Evolutionary conservation across 768 basidiomycete species (phyloP).

Genomic region (Boletus rubropictus): DNA sequence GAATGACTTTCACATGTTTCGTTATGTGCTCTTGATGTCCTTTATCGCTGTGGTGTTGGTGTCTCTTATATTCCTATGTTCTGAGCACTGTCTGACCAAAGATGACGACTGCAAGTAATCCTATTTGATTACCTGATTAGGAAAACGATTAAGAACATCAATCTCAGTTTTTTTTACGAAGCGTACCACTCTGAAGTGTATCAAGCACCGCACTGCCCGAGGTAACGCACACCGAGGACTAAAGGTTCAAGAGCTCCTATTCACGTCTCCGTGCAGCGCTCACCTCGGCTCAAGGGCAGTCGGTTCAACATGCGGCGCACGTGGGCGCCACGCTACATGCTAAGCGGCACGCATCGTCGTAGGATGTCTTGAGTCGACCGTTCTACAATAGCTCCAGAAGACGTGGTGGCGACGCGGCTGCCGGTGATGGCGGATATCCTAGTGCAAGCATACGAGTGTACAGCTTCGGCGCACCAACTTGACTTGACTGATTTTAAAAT

Average conservation of each 20-base stretch:
- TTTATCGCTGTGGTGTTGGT: constrained; percentile 8
- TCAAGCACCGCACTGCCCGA: no score
- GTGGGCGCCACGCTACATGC: not conserved
- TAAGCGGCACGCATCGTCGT: no score
- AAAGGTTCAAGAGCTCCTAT: no score
- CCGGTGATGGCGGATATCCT: no score
- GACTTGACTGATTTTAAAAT: not conserved
- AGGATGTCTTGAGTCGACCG: no score
- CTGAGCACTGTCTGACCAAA: not conserved
- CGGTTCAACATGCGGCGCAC: not conserved
- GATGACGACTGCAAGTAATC: no score
- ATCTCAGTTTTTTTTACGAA: not conserved
- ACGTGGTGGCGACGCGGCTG: no score
- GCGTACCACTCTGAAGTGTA: no score
- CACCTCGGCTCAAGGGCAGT: no score
- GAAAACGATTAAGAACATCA: not conserved
- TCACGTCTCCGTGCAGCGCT: not conserved
- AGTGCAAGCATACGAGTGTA: not conserved
- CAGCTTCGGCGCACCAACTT: not conserved
- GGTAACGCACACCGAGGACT: no score
- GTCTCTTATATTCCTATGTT: constrained; percentile 5
- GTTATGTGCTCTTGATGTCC: constrained; percentile 16
- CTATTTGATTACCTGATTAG: no score
- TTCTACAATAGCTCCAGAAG: no score
- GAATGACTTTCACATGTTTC: constrained; percentile 6